Base-by-base conservation (phyloP, 768 basidiomycete genomes). In the Stropharia rugosoannulata region DNA sequence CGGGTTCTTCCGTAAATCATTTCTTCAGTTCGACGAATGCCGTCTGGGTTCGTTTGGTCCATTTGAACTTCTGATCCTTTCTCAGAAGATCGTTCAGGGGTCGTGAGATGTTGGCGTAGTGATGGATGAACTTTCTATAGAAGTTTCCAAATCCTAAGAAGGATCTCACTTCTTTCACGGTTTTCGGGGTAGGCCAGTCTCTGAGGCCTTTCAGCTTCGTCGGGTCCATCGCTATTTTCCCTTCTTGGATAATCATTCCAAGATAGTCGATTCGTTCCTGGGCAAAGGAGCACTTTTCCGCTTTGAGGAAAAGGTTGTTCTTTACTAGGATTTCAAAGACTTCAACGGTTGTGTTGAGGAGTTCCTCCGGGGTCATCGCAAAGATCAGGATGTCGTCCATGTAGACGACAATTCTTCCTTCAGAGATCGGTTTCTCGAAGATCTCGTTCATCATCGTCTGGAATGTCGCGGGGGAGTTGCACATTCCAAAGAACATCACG, bases 71-170 rank as follows among this genome's bases (percentile, higher is more conserved):
- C 12, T 41, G 36, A 1, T 62, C 58, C 46, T 73, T 74, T 6
- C 60, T 49, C 1, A 68, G 65, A 0, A 77, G 56, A 0, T 54
- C 22, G 9, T 63, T 69, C 0, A 79, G 47, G 0, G 70, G 71
- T 60, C 58, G 43, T 1, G 69, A 51, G 3, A 73, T 60, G 0
- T 66, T n/a, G 0, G 71, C 60, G 55, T 68, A 81, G 0, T 64
- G 50, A 2, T 44, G 3, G 9, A 78, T 73, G 43, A 77, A 79
- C 2, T 58, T 37, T 3, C 64, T 29, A 19, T 75, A 76, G 40
- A 73, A 78, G 51, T 75, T 75, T 1, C 62, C 45, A 39, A 82
- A 80, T 2, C 80, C 75, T 0, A 81, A 55, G 2, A 36, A 50
- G 29, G 40, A 19, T 50, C 49, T 18, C 3, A 50, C 36, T 22